These are phyloP conservation scores for Haplosporangium sp. DNA, from an alignment of 371 early-diverging fungal genomes.

Conservation along the genomic window DNA sequence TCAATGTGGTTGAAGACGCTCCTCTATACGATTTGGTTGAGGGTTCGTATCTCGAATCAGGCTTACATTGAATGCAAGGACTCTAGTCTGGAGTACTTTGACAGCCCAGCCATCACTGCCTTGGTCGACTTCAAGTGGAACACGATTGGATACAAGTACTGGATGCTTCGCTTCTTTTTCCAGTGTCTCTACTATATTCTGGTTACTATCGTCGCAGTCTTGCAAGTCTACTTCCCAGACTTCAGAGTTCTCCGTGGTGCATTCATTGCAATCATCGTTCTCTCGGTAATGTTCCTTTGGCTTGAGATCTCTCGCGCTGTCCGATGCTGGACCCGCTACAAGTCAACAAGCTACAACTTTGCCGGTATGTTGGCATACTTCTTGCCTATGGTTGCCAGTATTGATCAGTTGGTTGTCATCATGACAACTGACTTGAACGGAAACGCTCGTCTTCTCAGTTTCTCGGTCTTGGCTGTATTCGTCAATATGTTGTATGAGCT, in stretches of 20 bases:
- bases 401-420: neutral
- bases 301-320: constrained; percentile 14
- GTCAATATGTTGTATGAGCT: constrained; percentile 24
- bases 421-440: neutral
- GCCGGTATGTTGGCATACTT: neutral
- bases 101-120: constrained; percentile 29
- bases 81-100: constrained; percentile 19
- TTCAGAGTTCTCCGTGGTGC: neutral
- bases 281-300: constrained; percentile 14
- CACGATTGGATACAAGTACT: constrained; percentile 21
- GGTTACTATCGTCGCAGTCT: neutral
- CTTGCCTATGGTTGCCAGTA: constrained; percentile 7
- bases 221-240: neutral
- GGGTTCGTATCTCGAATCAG: neutral
- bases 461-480: constrained; percentile 7
- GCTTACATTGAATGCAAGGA: constrained; percentile 15
- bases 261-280: constrained; percentile 21
- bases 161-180: constrained; percentile 22
- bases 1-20: constrained; percentile 16
- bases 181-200: constrained; percentile 10
- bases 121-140: constrained; percentile 36
- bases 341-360: neutral
- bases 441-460: constrained; percentile 1
- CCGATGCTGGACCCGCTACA: constrained; percentile 9
- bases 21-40: constrained; percentile 1